Evolutionary conservation across 257 asterid species (phyloP), one percentile per base, ranked within the genome.

Genomic region (Ajuga chamaepitys): DNA sequence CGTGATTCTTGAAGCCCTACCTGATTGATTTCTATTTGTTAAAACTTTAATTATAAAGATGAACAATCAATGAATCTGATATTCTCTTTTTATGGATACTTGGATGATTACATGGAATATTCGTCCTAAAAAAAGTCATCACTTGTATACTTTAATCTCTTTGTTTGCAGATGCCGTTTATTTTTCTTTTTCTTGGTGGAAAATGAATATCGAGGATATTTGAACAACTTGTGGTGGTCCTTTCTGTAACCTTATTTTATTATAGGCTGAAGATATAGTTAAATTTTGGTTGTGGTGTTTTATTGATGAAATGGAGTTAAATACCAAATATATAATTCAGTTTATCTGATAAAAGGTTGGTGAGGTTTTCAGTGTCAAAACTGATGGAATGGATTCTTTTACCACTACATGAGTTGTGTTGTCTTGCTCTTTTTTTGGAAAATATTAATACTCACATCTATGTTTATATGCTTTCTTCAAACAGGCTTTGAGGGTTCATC

Each of bases 401-500:
- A 70, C 35, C 35, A 38, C 25, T 35, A 34, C 30, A 9, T 10
- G 56, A 44, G 67, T 26, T 26, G 38, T 60, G 57, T 25, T 9
- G 28, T 38, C 28, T 13, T n/a, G 45, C 18, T 28, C 17, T 40
- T 2, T 28, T 42, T 26, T 34, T n/a, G n/a, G n/a, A 21, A 26
- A 58, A 40, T 24, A 28, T 18, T 13, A n/a, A 13, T 44, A 11
- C 35, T 67, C 30, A 26, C 41, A 41, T 58, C 57, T 35, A 35
- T 58, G 35, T 17, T 21, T 48, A 35, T 74, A 58, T 77, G 57
- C 53, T 67, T 68, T 52, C 30, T 20, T 52, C 32, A 64, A 66
- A 71, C 79, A 92, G 98, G 97, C 73, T 89, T 87, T 78, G 97
- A 92, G 72, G 97, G 97, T 5, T 89, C 95, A 41, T 87, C 97